These are phyloP conservation scores for Candida smagusa DNA, from an alignment of 1,139 yeast species.

Conservation along the genomic window DNA sequence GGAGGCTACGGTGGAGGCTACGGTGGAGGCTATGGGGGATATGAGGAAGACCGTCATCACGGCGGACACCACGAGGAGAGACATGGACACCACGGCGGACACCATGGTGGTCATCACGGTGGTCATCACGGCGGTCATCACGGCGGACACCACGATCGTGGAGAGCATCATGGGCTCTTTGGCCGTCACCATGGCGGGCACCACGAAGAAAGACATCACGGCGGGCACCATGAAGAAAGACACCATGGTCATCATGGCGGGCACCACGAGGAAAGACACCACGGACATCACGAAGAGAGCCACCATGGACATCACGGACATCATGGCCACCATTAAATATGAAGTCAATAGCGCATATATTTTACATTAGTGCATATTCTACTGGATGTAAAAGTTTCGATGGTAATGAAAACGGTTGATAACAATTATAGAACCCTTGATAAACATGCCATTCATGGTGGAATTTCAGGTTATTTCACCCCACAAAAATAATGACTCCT, in stretches of 20 bases:
- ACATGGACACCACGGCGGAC: neutral
- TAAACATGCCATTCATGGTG: no score
- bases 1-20: constrained; percentile 1
- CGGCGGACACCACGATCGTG: neutral
- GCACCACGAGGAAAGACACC: neutral
- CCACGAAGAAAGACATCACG: neutral
- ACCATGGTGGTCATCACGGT: constrained; percentile 1
- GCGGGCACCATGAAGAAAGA: neutral
- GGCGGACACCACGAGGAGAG: neutral
- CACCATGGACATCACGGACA: constrained; percentile 3
- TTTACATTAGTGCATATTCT: no score
- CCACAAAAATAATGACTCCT: constrained; percentile 6
- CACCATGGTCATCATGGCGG: neutral
- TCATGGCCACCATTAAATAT: constrained; percentile 1
- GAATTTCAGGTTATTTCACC: no score
- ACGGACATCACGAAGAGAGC: neutral
- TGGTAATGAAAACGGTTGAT: no score
- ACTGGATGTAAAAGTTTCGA: no score
- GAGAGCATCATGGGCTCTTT: neutral
- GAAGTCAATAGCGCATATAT: no score
- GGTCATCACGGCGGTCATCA: neutral
- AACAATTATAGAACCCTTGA: no score
- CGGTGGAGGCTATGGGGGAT: neutral
- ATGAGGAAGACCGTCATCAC: neutral
- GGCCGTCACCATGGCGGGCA: neutral